Conservation (phyloP, 2,329 filamentous ascomycete genomes). For the Zymoseptoria ardabiliae region DNA sequence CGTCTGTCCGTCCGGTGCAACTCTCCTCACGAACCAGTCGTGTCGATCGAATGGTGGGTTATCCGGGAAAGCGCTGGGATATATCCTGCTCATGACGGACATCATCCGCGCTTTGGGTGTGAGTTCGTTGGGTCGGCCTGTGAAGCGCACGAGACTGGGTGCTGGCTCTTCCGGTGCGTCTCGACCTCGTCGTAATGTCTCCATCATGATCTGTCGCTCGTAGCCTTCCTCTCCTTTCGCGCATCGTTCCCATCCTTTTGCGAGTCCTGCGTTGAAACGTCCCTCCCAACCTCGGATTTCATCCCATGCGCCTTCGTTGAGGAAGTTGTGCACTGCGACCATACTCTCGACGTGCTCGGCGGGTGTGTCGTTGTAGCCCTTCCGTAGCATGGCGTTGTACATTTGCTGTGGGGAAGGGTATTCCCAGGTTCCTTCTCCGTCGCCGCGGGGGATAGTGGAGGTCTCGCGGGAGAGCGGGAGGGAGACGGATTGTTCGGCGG, state of each 20-base stretch:
- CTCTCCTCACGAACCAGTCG: conserved; percentile 87
- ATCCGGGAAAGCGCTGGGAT: conserved; percentile 69
- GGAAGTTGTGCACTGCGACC: conserved; percentile 95
- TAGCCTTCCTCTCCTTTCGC: conserved; percentile 30
- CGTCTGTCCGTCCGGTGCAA: conserved; percentile 54
- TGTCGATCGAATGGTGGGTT: conserved; percentile 92
- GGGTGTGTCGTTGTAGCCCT: conserved; percentile 92
- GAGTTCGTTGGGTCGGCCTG: conserved; percentile 78
- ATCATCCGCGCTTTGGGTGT: conserved; percentile 87
- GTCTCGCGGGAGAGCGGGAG: conserved; percentile 75
- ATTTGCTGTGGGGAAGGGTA: conserved; percentile 98
- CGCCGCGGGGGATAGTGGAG: conserved; percentile 85
- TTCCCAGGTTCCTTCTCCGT: conserved; percentile 75
- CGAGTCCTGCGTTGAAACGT: conserved; percentile 72
- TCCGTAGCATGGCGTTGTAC: conserved; percentile 96
- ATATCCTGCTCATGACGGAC: conserved; percentile 69
- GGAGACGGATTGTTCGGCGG: conserved; percentile 62
- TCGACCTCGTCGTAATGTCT: conserved; percentile 18
- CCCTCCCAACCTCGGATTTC: conserved; percentile 94
- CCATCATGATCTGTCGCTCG: conserved; percentile 16
- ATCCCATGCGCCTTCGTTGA: conserved; percentile 95
- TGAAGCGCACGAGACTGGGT: conserved; percentile 77
- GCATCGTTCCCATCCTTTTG: conserved; percentile 29
- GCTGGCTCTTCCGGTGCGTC: conserved; percentile 29
- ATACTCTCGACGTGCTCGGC: conserved; percentile 90